Percentiles rank a stretch among this genome's conserved stretches.
These are phyloP conservation scores for Vitis rupestris DNA, from an alignment of 164 flowering plant species.

Conservation along the genomic window DNA sequence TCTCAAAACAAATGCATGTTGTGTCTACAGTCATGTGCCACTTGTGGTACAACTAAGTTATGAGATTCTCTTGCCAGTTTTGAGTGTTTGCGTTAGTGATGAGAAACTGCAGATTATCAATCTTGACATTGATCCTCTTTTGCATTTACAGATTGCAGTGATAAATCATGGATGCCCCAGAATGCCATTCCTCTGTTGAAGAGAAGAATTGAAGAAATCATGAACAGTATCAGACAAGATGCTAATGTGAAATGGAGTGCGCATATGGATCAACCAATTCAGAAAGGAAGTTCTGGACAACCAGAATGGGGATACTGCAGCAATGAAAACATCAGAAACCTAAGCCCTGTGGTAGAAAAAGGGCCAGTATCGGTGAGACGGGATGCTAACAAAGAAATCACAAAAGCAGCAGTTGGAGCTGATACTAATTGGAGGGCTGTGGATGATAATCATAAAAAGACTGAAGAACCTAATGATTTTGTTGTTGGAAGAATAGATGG, in stretches of 20 bases:
- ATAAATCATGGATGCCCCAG: slow-evolving; percentile 11
- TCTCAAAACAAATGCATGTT: too few relatives aligned
- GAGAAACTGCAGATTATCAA: not conserved
- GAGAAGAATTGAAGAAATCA: slow-evolving; percentile 22
- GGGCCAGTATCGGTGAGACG: slow-evolving; percentile 1
- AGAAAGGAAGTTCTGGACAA: slow-evolving; percentile 1
- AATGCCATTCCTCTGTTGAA: slow-evolving; percentile 2
- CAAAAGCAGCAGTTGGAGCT: not conserved
- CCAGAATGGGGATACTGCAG: not conserved
- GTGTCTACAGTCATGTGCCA: not conserved
- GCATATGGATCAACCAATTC: slow-evolving; percentile 5
- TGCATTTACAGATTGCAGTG: slow-evolving; percentile 12
- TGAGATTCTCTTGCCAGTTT: not conserved
- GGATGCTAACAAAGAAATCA: slow-evolving; percentile 1
- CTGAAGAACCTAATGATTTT: slow-evolving; percentile 5
- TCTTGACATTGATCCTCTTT: too few relatives aligned
- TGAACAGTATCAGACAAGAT: slow-evolving; percentile 14
- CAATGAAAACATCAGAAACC: slow-evolving; percentile 8
- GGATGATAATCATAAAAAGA: not conserved
- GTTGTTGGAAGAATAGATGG: slow-evolving; percentile 17
- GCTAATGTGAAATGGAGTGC: slow-evolving; percentile 3
- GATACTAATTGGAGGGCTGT: not conserved
- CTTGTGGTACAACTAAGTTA: not conserved
- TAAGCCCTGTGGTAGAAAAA: not conserved
- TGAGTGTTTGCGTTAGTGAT: not conserved